Evolutionary conservation across 106 monocot genomes (phyloP).

Genomic region (Dendrobium huoshanense): DNA sequence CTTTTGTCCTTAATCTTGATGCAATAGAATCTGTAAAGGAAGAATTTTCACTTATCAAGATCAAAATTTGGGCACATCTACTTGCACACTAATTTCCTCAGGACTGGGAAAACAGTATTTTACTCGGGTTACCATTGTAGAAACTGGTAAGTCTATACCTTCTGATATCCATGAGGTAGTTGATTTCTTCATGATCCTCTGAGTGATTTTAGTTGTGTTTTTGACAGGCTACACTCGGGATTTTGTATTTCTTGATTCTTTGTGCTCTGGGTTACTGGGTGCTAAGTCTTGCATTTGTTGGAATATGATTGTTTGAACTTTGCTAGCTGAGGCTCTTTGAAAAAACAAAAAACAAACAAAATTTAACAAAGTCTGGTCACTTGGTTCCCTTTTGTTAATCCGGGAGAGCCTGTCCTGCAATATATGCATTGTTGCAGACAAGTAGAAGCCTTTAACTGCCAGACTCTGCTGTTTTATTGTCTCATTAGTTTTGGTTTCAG

Average conservation of each 20-base stretch:
- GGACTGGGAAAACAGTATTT: not conserved
- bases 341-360: too few species aligned
- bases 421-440: too few species aligned
- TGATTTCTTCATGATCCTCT: slow-evolving; percentile 8
- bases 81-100: too few species aligned
- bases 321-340: too few species aligned
- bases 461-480: too few species aligned
- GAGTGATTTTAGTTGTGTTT: slow-evolving; percentile 4
- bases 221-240: slow-evolving; percentile 15
- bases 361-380: too few species aligned
- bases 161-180: not conserved
- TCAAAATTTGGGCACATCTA: not conserved
- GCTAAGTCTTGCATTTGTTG: not conserved
- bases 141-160: slow-evolving; percentile 3
- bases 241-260: slow-evolving; percentile 13
- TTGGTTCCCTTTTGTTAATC: too few species aligned
- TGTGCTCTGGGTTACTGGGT: slow-evolving; percentile 7
- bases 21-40: not conserved
- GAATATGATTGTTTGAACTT: too few species aligned
- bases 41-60: not conserved
- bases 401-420: too few species aligned
- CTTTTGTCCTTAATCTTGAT: not conserved
- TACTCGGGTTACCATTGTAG: not conserved
- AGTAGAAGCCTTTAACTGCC: too few species aligned
- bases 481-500: too few species aligned